Evolutionary conservation across 352 stramenopile genomes (phyloP), one percentile per base, ranked within the genome.

Genomic region (Phytopythium delawarense): DNA sequence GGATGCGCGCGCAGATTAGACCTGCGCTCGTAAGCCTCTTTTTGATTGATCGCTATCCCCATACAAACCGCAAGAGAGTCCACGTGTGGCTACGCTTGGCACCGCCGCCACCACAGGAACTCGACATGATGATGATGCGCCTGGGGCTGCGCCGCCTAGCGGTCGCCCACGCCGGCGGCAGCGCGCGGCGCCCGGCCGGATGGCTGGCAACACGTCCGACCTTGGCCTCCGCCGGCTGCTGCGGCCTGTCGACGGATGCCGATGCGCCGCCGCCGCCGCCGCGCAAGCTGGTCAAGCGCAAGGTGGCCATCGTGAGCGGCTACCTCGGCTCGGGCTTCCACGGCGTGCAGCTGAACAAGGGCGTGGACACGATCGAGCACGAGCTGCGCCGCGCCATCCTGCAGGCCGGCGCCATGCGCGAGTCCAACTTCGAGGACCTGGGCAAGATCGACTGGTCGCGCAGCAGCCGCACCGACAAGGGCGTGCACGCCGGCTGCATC

Each of bases 401-500:
- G 34, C 39, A 88, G 16, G 79, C 75, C 2, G 90, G 90, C 21
- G 84, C 84, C 59, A 96, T 97, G 67, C 82, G 81, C 42, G 85
- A 94, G 64, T 94, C 82, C 45, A 97, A 97, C 66, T 92, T 94
- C 44, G 87, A 80, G 46, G 81, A 96, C 64, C 56, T 96, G 64
- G 69, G 63, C 64, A 97, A 97, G 71, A 95, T 97, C 57, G 87
- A 92, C 66, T 97, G 90, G 90, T 81, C 89, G 15, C 71, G 89
- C 30, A 96, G 87, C 75, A 95, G 84, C 44, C 85, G 91, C 25
- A 98, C 91, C 25, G 91, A 98, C 73, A 98, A 98, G 61, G 90
- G 91, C 32, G 91, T 97, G 44, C 91, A 98, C 62, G 91, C 91
- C 7, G 73, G 85, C 28, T 91, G 82, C 72, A 96, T 96, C 61